These are phyloP conservation scores for Polyporus arcularius DNA, from an alignment of 768 basidiomycete species.

Conservation along the genomic window DNA sequence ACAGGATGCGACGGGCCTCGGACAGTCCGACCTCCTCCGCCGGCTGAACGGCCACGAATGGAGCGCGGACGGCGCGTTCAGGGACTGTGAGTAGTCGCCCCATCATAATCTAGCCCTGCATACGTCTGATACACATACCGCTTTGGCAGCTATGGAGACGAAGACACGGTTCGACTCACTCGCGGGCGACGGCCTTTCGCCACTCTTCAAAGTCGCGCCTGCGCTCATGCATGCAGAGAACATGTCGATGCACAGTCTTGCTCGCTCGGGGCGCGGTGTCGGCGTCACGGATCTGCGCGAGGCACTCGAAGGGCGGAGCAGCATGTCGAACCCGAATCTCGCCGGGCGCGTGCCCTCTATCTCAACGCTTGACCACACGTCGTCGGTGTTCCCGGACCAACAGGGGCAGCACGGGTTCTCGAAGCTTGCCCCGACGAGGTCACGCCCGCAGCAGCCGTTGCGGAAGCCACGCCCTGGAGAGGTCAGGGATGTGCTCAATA, in stretches of 20 bases:
- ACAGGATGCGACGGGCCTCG: constrained; percentile 65
- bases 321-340: constrained; percentile 77
- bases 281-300: constrained; percentile 89
- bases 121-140: neutral
- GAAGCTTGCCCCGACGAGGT: constrained; percentile 54
- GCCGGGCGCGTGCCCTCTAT: constrained; percentile 65
- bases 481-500: constrained; percentile 80
- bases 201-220: constrained; percentile 79
- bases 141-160: constrained; percentile 52
- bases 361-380: constrained; percentile 73
- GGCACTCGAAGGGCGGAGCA: constrained; percentile 83
- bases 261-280: constrained; percentile 75
- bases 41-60: constrained; percentile 57
- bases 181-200: constrained; percentile 69
- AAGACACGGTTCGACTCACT: constrained; percentile 54
- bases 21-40: constrained; percentile 53
- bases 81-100: constrained; percentile 62
- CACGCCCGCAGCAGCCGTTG: constrained; percentile 44
- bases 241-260: constrained; percentile 81
- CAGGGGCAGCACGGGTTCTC: constrained; percentile 26
- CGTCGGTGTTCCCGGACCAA: constrained; percentile 45
- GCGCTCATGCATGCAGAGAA: constrained; percentile 92
- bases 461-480: constrained; percentile 60
- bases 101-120: neutral
- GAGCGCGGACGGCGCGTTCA: constrained; percentile 75